Evolutionary conservation across 164 flowering plant genomes (phyloP).

Genomic region (Sedum album): DNA sequence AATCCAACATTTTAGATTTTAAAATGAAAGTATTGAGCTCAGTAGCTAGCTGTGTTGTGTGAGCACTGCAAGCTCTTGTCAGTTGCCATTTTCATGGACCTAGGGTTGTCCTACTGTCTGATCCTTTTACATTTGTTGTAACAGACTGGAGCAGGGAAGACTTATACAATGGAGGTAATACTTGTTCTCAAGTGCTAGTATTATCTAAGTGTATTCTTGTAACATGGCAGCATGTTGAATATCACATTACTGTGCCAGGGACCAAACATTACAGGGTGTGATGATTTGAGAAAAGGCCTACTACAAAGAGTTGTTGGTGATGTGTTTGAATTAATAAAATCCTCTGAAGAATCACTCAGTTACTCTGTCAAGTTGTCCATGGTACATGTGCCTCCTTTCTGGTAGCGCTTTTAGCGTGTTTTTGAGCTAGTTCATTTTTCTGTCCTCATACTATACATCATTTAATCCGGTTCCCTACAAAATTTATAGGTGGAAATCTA

Average conservation of each 20-base stretch:
- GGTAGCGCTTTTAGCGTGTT: not conserved
- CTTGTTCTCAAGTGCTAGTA: not conserved
- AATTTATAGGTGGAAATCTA: constrained; percentile 72
- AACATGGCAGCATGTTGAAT: not conserved
- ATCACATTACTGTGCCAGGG: constrained; percentile 37
- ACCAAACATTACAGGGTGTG: constrained; percentile 36
- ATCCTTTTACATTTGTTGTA: constrained; percentile 12
- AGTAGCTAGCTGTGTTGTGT: not conserved
- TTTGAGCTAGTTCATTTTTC: not conserved
- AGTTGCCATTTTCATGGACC: not conserved
- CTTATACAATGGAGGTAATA: constrained; percentile 84
- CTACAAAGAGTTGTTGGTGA: constrained; percentile 71
- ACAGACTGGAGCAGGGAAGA: constrained; percentile 97
- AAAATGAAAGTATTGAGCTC: not conserved
- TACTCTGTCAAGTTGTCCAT: constrained; percentile 64
- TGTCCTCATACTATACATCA: not conserved
- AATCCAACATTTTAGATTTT: not conserved
- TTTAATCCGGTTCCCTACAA: not conserved
- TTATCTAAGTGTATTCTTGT: not conserved
- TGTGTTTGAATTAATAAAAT: constrained; percentile 36
- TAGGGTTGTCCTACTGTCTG: not conserved
- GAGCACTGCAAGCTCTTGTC: not conserved
- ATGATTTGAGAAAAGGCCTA: constrained; percentile 56
- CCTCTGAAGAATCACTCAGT: constrained; percentile 28
- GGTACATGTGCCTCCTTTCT: constrained; percentile 32